A percentile compares a stretch with the other conserved stretches of the same genome.
Conservation (phyloP, 1,284 basidiomycete genomes). For the Tetrapyrgos nigripes region DNA sequence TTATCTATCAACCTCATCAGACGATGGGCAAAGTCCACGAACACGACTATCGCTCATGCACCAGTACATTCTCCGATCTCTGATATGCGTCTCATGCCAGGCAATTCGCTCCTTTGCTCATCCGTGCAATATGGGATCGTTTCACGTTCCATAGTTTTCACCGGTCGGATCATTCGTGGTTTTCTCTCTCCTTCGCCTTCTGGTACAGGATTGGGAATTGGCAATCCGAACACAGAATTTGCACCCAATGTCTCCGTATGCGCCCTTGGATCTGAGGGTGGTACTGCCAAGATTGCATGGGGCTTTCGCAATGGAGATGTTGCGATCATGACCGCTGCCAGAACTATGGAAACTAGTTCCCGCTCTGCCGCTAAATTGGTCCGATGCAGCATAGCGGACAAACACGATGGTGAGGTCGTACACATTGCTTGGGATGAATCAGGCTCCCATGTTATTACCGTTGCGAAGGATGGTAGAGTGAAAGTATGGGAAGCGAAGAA, state of each 20-base stretch:
- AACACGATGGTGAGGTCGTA: conserved; percentile 64
- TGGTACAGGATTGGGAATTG: conserved; percentile 68
- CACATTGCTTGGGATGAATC: conserved; percentile 55
- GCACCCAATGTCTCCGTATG: conserved; percentile 70
- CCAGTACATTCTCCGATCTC: conserved; percentile 65
- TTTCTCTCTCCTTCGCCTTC: conserved; percentile 73
- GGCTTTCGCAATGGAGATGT: conserved; percentile 78
- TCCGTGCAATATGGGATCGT: conserved; percentile 78
- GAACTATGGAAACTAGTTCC: conserved; percentile 60
- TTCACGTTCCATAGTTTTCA: conserved; percentile 75
- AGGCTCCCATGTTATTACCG: conserved; percentile 53
- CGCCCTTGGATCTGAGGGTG: conserved; percentile 64
- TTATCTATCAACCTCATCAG: conserved; percentile 42
- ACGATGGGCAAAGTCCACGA: conserved; percentile 75
- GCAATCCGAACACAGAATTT: conserved; percentile 83
- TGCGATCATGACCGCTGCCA: conserved; percentile 61
- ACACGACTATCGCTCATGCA: conserved; percentile 62
- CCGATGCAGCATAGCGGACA: conserved; percentile 56
- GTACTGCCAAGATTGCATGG: conserved; percentile 78
- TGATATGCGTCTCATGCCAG: conserved; percentile 63
- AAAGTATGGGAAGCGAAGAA: conserved; percentile 74
- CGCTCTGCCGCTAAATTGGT: conserved; percentile 53
- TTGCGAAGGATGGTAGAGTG: conserved; percentile 65
- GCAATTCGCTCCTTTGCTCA: conserved; percentile 64
- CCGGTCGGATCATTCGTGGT: conserved; percentile 74